These are phyloP conservation scores for California macrophylla DNA, from an alignment of 441 rosid genomes.

Conservation along the genomic window DNA sequence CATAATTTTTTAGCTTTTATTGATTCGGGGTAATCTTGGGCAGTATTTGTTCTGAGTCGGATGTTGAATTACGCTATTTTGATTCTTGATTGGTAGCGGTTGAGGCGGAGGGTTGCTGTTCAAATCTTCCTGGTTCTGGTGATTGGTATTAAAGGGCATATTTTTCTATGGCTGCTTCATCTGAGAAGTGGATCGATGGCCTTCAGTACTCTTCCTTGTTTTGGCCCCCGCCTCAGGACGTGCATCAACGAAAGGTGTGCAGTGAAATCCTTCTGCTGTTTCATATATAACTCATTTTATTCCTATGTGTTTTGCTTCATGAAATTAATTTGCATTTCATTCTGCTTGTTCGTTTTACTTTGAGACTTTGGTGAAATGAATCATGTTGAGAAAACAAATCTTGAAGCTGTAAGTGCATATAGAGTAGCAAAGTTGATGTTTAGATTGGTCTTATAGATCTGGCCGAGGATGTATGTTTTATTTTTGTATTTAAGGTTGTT, in stretches of 20 bases:
- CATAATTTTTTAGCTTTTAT: conserved; percentile 9
- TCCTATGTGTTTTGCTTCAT: neutral
- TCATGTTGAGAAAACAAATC: neutral
- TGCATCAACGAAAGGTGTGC: conserved; percentile 66
- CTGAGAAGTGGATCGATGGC: conserved; percentile 92
- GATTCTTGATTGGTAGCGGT: conserved; percentile 50
- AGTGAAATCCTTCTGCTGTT: neutral
- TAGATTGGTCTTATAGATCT: neutral
- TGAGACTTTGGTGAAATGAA: neutral
- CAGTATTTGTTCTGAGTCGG: conserved; percentile 17
- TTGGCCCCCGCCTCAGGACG: conserved; percentile 80
- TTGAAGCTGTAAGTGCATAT: neutral
- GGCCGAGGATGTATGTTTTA: neutral
- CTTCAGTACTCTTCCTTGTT: conserved; percentile 81
- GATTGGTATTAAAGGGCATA: conserved; percentile 6
- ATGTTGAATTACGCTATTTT: conserved; percentile 46
- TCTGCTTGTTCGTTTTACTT: neutral
- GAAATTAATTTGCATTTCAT: neutral
- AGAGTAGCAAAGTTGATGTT: neutral
- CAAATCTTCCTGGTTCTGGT: conserved; percentile 7
- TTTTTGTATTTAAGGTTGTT: neutral
- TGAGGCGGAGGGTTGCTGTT: conserved; percentile 11
- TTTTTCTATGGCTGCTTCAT: conserved; percentile 48
- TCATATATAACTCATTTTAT: neutral
- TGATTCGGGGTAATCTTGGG: conserved; percentile 23